Conservation (phyloP, 1,284 basidiomycete genomes). For the Ceratobasidium sp. region DNA sequence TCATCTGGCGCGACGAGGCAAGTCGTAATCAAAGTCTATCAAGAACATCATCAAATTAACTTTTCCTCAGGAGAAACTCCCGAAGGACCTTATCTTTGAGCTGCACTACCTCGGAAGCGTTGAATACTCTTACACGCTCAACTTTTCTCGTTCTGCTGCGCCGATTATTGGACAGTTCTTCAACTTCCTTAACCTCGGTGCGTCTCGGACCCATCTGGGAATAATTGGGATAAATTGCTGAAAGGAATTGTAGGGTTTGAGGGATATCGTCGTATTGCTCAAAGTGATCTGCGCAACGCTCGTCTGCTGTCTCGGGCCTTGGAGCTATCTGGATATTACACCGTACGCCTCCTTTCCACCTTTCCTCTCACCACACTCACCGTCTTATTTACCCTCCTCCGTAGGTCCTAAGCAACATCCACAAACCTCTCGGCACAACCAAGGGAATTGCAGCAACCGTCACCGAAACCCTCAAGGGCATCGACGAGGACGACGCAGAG, state of each 20-base stretch:
- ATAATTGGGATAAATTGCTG: neutral
- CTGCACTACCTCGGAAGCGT: slow-evolving; percentile 81
- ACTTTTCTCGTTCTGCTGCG: slow-evolving; percentile 92
- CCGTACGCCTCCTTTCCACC: slow-evolving; percentile 49
- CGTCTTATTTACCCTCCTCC: neutral
- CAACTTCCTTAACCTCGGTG: slow-evolving; percentile 88
- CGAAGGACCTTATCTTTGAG: slow-evolving; percentile 89
- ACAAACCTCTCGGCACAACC: slow-evolving; percentile 59
- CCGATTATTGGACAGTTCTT: slow-evolving; percentile 88
- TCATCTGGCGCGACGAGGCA: slow-evolving; percentile 82
- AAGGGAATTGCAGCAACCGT: slow-evolving; percentile 54
- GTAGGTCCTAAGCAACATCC: slow-evolving; percentile 75
- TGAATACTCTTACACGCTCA: slow-evolving; percentile 88
- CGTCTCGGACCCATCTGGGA: neutral
- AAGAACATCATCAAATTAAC: neutral
- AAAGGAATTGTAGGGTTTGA: slow-evolving; percentile 51
- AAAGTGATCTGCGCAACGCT: slow-evolving; percentile 84
- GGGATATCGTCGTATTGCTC: slow-evolving; percentile 75
- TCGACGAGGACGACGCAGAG: slow-evolving; percentile 68
- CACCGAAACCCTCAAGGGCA: slow-evolving; percentile 57
- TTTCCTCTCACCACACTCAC: neutral
- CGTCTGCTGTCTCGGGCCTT: slow-evolving; percentile 88
- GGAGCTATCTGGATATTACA: slow-evolving; percentile 83
- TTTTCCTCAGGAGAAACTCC: slow-evolving; percentile 56
- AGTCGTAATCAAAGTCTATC: neutral